Evolutionary conservation across 164 flowering plant species (phyloP).

Genomic region (Nymphaea colorata): DNA sequence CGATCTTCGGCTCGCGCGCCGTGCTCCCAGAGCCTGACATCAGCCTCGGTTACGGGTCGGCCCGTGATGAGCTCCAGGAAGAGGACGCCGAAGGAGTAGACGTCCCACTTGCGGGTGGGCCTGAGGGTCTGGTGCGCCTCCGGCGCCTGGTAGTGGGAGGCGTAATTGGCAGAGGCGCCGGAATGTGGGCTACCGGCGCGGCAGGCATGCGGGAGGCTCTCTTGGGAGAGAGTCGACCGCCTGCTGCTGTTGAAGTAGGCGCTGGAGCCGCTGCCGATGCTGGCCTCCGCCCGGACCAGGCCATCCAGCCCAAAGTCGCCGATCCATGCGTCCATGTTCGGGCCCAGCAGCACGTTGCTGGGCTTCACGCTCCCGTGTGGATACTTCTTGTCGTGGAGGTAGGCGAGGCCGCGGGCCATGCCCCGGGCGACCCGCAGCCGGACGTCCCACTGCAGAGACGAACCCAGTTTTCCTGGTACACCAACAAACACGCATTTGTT

Average conservation of each 20-base stretch:
- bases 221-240: conserved; percentile 70
- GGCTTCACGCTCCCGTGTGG: conserved; percentile 94
- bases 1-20: conserved; percentile 43
- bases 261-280: conserved; percentile 48
- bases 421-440: conserved; percentile 87
- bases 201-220: conserved; percentile 33
- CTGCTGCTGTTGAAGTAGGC: conserved; percentile 81
- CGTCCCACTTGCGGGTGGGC: conserved; percentile 87
- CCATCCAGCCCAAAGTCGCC: conserved; percentile 84
- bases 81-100: conserved; percentile 71
- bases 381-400: conserved; percentile 89
- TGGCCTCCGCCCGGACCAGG: conserved; percentile 25
- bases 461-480: background rate
- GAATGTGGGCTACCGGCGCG: conserved; percentile 39
- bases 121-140: conserved; percentile 75
- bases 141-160: conserved; percentile 76
- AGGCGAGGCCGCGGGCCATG: conserved; percentile 67
- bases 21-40: conserved; percentile 32
- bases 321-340: conserved; percentile 76
- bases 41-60: conserved; percentile 37
- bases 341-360: conserved; percentile 64
- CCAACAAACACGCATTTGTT: no score
- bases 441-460: conserved; percentile 74
- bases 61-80: conserved; percentile 79
- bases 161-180: conserved; percentile 31